phyloP scores from a whole-genome alignment of 371 early-diverging fungal genomes.

The Chytridium lagenaria region DNA sequence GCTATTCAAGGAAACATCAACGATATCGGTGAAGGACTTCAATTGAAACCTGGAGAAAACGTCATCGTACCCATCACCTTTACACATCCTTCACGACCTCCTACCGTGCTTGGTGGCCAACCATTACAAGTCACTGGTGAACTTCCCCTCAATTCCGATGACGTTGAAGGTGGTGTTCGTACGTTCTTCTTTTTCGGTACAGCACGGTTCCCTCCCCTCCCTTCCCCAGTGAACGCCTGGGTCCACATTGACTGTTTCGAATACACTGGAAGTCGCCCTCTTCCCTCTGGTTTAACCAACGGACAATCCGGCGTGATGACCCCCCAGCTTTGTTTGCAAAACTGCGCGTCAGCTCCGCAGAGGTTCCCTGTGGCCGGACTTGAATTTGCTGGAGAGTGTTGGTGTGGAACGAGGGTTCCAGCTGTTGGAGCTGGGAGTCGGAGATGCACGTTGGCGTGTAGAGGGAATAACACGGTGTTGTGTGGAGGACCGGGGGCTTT shows the following conservation, averaged over 20 bases:
- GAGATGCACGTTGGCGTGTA: slow-evolving; percentile 5
- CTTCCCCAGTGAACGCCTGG: background rate
- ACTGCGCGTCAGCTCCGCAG: slow-evolving; percentile 2
- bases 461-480: background rate
- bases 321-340: background rate
- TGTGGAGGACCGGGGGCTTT: background rate
- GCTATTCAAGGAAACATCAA: background rate
- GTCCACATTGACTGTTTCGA: background rate
- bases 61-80: slow-evolving; percentile 7
- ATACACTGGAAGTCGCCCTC: background rate
- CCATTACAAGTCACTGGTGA: background rate
- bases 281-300: background rate
- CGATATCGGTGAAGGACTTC: background rate
- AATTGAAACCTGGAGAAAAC: background rate
- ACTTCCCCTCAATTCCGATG: background rate
- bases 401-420: slow-evolving; percentile 6
- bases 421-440: background rate
- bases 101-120: background rate
- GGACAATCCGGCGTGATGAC: background rate
- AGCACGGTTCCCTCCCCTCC: background rate
- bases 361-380: slow-evolving; percentile 1
- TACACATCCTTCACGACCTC: background rate
- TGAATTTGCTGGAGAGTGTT: slow-evolving; percentile 7
- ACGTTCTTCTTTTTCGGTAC: slow-evolving; percentile 2
- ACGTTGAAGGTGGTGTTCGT: background rate